A percentile compares a stretch with the other conserved stretches of the same genome.
These are phyloP conservation scores for Antrodiella citrinella DNA, from an alignment of 768 basidiomycete species.

Conservation along the genomic window DNA sequence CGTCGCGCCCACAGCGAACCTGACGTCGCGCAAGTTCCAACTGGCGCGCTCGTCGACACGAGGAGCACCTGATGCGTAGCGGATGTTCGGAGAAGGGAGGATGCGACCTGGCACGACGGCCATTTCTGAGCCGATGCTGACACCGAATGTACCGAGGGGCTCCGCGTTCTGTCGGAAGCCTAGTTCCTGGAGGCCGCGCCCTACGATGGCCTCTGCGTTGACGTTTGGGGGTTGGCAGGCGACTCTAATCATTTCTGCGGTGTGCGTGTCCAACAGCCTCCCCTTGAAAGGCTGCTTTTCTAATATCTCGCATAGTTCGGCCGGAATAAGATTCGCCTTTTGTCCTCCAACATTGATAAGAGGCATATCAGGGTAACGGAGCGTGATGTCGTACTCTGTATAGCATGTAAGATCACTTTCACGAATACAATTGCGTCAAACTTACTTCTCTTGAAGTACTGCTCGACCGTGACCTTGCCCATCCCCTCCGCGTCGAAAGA, in stretches of 20 bases:
- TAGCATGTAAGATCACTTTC: not conserved
- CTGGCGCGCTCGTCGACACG: constrained; percentile 38
- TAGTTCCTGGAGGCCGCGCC: constrained; percentile 33
- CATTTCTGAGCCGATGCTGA: constrained; percentile 40
- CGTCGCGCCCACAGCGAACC: constrained; percentile 49
- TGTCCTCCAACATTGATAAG: constrained; percentile 42
- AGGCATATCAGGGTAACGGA: constrained; percentile 33
- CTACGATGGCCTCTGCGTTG: constrained; percentile 37
- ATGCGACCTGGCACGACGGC: constrained; percentile 49
- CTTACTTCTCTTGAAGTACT: constrained; percentile 41
- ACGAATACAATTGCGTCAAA: not conserved
- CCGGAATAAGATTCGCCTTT: constrained; percentile 33
- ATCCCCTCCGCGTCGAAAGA: constrained; percentile 33
- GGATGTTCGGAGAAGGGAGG: constrained; percentile 34
- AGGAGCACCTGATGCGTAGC: constrained; percentile 26
- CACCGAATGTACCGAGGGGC: constrained; percentile 35
- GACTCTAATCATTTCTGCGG: constrained; percentile 40
- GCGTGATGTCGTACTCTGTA: constrained; percentile 34
- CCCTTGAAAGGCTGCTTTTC: constrained; percentile 34
- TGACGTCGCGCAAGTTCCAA: constrained; percentile 50
- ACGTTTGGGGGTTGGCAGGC: constrained; percentile 43
- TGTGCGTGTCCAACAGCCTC: constrained; percentile 49
- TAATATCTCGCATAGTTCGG: constrained; percentile 43
- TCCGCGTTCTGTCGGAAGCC: constrained; percentile 29
- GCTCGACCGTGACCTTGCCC: constrained; percentile 34